Percentiles rank a stretch among this genome's conserved stretches.
Evolutionary conservation across 176 grass and related monocot genomes (phyloP).

Genomic region (Ananas comosus): DNA sequence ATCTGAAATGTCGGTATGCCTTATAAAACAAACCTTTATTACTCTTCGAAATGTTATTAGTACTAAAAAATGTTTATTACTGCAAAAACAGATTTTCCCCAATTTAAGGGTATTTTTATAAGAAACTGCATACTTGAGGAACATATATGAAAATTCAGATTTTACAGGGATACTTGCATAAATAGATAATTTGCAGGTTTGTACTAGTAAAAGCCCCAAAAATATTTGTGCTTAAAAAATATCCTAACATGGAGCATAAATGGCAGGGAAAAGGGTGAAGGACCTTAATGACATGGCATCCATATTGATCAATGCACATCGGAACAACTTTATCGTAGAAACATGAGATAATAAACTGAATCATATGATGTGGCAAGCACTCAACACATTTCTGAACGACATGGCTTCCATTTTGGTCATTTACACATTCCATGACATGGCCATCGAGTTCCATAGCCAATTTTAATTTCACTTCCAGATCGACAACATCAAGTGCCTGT

Average conservation of each 20-base stretch:
- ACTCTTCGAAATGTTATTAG: too few species aligned
- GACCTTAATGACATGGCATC: constrained; percentile 53
- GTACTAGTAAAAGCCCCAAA: too few species aligned
- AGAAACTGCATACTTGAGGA: too few species aligned
- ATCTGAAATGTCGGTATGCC: too few species aligned
- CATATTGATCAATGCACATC: constrained; percentile 31
- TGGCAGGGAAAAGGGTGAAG: not conserved
- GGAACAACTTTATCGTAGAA: constrained; percentile 20
- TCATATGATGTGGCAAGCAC: constrained; percentile 33
- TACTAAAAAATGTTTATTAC: too few species aligned
- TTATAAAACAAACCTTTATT: too few species aligned
- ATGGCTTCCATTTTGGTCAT: constrained; percentile 43
- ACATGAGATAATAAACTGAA: constrained; percentile 23
- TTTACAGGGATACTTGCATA: too few species aligned
- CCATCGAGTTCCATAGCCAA: constrained; percentile 41
- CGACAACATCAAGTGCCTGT: constrained; percentile 40
- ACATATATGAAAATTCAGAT: too few species aligned
- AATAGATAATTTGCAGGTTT: too few species aligned
- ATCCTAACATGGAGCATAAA: not conserved
- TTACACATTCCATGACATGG: constrained; percentile 27
- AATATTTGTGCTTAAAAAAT: too few species aligned
- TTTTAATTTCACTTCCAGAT: constrained; percentile 25
- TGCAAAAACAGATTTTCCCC: too few species aligned
- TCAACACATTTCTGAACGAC: constrained; percentile 53
- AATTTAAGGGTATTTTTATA: too few species aligned